Conservation (phyloP, 768 basidiomycete species). For the Termitomyces bulborhizus region DNA sequence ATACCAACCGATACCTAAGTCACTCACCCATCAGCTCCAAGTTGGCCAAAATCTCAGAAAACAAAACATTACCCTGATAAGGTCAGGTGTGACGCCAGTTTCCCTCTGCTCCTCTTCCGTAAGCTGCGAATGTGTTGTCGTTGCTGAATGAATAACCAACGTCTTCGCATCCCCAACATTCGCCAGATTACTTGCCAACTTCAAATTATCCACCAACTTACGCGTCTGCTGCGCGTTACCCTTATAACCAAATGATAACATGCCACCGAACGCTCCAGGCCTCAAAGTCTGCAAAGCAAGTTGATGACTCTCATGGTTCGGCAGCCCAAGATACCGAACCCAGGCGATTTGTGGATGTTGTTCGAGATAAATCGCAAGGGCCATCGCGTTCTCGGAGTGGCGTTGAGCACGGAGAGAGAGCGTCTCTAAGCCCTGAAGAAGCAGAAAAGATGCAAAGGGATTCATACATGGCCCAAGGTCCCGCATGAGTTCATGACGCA, state of each 20-base stretch:
- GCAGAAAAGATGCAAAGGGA: conserved; percentile 69
- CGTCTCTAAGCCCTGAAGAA: conserved; percentile 78
- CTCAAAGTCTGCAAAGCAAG: conserved; percentile 54
- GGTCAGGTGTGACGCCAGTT: conserved; percentile 70
- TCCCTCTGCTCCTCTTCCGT: conserved; percentile 51
- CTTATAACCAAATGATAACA: conserved; percentile 74
- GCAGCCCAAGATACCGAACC: conserved; percentile 76
- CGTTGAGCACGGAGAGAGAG: conserved; percentile 65
- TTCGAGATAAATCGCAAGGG: conserved; percentile 58
- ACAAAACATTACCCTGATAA: conserved; percentile 52
- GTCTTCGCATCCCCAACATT: conserved; percentile 78
- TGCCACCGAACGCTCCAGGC: conserved; percentile 55
- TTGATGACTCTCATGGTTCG: conserved; percentile 52
- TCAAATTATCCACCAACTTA: conserved; percentile 62
- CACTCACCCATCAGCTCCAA: neutral
- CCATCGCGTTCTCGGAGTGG: conserved; percentile 68
- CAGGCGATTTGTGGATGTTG: conserved; percentile 61
- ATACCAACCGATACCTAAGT: conserved; percentile 30
- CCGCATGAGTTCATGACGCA: conserved; percentile 56
- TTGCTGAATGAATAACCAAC: conserved; percentile 72
- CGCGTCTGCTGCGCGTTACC: conserved; percentile 48
- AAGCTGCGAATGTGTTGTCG: conserved; percentile 74
- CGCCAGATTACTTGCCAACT: conserved; percentile 66
- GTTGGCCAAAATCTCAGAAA: neutral
- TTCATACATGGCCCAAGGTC: conserved; percentile 64